Evolutionary conservation across 2,329 filamentous ascomycete species (phyloP).

Genomic region (Fusarium devonianum): DNA sequence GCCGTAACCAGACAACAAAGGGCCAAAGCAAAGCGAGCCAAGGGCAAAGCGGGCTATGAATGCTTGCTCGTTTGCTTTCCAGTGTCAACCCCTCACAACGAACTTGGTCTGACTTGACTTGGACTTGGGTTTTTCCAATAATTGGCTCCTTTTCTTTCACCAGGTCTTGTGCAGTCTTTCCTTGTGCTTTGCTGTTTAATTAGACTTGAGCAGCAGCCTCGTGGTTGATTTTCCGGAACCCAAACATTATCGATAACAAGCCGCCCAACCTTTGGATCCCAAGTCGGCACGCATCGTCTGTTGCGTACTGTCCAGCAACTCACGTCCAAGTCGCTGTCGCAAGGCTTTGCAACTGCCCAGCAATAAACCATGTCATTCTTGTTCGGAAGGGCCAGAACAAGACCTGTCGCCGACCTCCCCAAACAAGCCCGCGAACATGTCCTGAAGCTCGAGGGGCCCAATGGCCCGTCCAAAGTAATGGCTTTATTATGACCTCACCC

Average conservation of each 20-base stretch:
- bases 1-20: constrained; percentile 21
- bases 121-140: no score
- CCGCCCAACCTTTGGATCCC: constrained; percentile 15
- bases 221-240: not conserved
- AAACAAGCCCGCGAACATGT: constrained; percentile 65
- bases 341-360: no score
- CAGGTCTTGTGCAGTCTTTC: no score
- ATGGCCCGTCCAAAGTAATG: constrained; percentile 56
- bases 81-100: constrained; percentile 17
- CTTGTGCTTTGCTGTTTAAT: no score
- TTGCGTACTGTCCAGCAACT: constrained; percentile 10
- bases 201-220: not conserved
- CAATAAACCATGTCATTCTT: constrained; percentile 62
- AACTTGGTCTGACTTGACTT: constrained; percentile 6
- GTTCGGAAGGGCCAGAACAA: constrained; percentile 60
- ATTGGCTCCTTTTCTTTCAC: no score
- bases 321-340: constrained; percentile 6
- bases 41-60: constrained; percentile 11
- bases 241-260: constrained; percentile 34
- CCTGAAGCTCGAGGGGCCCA: constrained; percentile 58
- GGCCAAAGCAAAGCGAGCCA: no score
- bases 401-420: constrained; percentile 61
- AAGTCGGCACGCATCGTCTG: constrained; percentile 3
- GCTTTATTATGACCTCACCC: not conserved
- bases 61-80: constrained; percentile 6